Evolutionary conservation across 495 filamentous ascomycete genomes (phyloP).

Genomic region (Evernia prunastri): DNA sequence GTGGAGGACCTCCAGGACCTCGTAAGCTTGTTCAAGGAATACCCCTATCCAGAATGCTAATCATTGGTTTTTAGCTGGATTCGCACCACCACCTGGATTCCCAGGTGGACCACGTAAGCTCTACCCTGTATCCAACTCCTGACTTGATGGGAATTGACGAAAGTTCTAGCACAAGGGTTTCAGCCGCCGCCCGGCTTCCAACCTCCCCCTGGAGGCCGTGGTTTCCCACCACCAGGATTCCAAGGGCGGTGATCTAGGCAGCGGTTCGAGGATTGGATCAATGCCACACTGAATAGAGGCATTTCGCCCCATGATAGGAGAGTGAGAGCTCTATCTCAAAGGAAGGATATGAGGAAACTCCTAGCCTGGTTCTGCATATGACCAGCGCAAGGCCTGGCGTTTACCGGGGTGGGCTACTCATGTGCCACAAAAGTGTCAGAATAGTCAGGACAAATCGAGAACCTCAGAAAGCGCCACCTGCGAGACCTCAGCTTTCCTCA

Average conservation of each 20-base stretch:
- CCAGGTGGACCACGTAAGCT: constrained; percentile 55
- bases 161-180: constrained; percentile 47
- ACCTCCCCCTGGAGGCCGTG: constrained; percentile 54
- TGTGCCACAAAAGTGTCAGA: constrained; percentile 29
- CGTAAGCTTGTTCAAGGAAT: constrained; percentile 44
- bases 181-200: constrained; percentile 68
- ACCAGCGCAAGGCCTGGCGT: constrained; percentile 12
- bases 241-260: constrained; percentile 53
- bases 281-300: neutral
- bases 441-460: constrained; percentile 22
- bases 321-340: neutral
- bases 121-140: neutral
- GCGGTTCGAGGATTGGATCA: neutral
- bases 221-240: constrained; percentile 72
- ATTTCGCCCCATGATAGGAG: neutral
- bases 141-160: neutral
- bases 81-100: constrained; percentile 62
- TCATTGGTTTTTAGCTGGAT: constrained; percentile 40
- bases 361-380: neutral
- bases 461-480: neutral
- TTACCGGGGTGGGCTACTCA: constrained; percentile 25
- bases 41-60: constrained; percentile 4
- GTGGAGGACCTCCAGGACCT: constrained; percentile 57
- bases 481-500: neutral
- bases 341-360: neutral